Conservation (phyloP, 495 filamentous ascomycete genomes). For the Annulohypoxylon bovei region DNA sequence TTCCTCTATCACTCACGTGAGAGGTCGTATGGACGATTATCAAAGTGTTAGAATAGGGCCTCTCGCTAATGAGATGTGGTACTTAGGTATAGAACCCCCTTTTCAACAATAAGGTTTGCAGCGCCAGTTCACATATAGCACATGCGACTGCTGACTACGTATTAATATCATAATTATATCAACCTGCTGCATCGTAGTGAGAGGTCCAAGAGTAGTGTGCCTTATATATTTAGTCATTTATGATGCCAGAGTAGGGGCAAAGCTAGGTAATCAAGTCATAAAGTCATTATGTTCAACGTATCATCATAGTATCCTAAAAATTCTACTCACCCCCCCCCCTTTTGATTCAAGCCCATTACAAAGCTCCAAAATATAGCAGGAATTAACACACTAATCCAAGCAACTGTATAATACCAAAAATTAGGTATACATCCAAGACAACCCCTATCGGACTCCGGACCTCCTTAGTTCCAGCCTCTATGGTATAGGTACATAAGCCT, state of each 20-base stretch:
- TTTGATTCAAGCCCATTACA: neutral
- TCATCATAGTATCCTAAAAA: neutral
- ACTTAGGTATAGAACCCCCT: neutral
- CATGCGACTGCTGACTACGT: neutral
- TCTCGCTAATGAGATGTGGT: too few species aligned
- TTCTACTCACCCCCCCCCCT: neutral
- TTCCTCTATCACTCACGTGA: too few species aligned
- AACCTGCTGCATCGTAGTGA: neutral
- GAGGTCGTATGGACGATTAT: neutral
- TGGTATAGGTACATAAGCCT: neutral
- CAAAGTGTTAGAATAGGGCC: too few species aligned
- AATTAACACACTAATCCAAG: neutral
- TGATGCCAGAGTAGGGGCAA: neutral
- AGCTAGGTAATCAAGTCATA: neutral
- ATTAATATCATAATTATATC: neutral
- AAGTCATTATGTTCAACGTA: constrained; percentile 18
- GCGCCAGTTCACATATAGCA: neutral
- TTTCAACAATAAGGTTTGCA: neutral
- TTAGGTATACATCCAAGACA: constrained; percentile 10
- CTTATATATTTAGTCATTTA: neutral
- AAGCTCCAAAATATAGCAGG: neutral
- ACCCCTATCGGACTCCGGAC: neutral
- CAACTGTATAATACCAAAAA: neutral
- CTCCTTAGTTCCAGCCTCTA: neutral
- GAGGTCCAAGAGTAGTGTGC: neutral